These are phyloP conservation scores for Parafenestella ontariensis DNA, from an alignment of 2,329 filamentous ascomycete genomes.

Conservation along the genomic window DNA sequence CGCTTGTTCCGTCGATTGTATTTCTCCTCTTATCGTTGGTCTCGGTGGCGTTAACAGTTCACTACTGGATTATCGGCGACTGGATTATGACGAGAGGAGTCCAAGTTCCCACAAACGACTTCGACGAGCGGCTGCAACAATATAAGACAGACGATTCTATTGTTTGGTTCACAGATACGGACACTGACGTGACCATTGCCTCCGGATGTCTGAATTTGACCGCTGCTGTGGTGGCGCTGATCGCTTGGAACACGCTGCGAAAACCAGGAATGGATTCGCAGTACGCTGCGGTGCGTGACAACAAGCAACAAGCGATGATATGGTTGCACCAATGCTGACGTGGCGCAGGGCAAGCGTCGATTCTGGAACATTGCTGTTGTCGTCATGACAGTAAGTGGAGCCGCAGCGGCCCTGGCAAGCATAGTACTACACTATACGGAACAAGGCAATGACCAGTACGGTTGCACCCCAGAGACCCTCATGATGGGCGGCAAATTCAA, in stretches of 20 bases:
- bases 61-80: slow-evolving; percentile 42
- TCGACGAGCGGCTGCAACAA: slow-evolving; percentile 24
- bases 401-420: slow-evolving; percentile 26
- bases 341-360: slow-evolving; percentile 27
- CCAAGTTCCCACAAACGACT: slow-evolving; percentile 17
- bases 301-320: neutral
- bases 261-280: slow-evolving; percentile 34
- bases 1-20: slow-evolving; percentile 31
- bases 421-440: slow-evolving; percentile 36
- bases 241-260: slow-evolving; percentile 34
- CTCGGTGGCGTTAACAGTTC: slow-evolving; percentile 35
- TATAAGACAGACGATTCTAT: slow-evolving; percentile 33
- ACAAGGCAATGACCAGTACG: slow-evolving; percentile 30
- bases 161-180: slow-evolving; percentile 30
- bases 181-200: slow-evolving; percentile 37
- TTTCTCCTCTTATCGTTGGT: slow-evolving; percentile 38
- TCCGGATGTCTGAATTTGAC: slow-evolving; percentile 35
- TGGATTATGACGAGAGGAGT: slow-evolving; percentile 33
- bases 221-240: slow-evolving; percentile 29
- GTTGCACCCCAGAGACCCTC: slow-evolving; percentile 31
- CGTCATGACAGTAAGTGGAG: slow-evolving; percentile 23
- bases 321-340: slow-evolving; percentile 10
- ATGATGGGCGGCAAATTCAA: slow-evolving; percentile 29
- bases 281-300: slow-evolving; percentile 26
- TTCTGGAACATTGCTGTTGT: slow-evolving; percentile 35